Percentiles rank a stretch among this genome's conserved stretches.
These are phyloP conservation scores for Metarhizium sp. DNA, from an alignment of 2,329 filamentous ascomycete genomes.

Conservation along the genomic window DNA sequence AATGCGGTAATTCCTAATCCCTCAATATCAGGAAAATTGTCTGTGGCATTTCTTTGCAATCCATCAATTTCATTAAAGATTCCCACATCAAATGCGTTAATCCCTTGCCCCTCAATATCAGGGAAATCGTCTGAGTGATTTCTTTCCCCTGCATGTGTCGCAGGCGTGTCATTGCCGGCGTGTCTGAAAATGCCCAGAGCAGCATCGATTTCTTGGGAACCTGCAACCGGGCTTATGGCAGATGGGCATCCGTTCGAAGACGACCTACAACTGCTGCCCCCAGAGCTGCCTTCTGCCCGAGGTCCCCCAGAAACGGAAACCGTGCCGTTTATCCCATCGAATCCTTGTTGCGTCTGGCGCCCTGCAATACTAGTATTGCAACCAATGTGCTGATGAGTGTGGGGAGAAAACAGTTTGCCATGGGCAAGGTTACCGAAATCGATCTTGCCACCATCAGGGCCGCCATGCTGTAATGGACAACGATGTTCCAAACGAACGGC, in stretches of 20 bases:
- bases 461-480: not conserved
- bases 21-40: too few species aligned
- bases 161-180: not conserved
- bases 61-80: too few species aligned
- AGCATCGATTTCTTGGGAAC: not conserved
- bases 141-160: not conserved
- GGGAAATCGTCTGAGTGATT: not conserved
- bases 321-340: not conserved
- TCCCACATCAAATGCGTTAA: too few species aligned
- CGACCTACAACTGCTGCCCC: too few species aligned
- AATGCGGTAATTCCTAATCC: too few species aligned
- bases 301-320: not conserved
- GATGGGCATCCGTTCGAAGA: too few species aligned
- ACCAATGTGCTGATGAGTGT: not conserved
- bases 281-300: too few species aligned
- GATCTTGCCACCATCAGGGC: too few species aligned
- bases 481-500: not conserved
- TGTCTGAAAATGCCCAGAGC: not conserved
- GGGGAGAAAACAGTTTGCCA: not conserved
- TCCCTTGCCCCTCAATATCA: too few species aligned
- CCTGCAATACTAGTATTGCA: not conserved
- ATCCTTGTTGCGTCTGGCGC: not conserved
- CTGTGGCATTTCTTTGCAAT: too few species aligned
- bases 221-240: not conserved
- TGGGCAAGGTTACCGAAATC: not conserved